Conservation (phyloP, 306 rosid genomes). For the Inga oerstediana region DNA sequence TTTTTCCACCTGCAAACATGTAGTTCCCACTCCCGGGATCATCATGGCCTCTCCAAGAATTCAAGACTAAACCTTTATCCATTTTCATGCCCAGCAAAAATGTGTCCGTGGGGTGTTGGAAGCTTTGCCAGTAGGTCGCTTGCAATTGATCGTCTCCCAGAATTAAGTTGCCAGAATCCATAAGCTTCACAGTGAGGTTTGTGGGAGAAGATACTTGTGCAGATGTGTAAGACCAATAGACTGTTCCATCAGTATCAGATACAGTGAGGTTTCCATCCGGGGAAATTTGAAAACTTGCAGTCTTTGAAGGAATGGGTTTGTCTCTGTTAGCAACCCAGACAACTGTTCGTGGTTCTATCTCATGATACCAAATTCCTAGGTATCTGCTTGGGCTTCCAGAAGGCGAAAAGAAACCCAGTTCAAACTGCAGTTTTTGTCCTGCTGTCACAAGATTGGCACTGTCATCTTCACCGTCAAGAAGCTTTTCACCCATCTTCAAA, state of each 20-base stretch:
- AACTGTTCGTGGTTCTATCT: neutral
- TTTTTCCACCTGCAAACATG: neutral
- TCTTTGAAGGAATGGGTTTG: neutral
- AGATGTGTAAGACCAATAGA: neutral
- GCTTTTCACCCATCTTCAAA: neutral
- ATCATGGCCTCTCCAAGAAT: neutral
- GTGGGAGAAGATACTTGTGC: neutral
- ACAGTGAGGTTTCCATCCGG: neutral
- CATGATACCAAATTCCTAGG: neutral
- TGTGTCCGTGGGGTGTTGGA: neutral
- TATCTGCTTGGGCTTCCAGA: neutral
- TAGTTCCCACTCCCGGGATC: neutral
- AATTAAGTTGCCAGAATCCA: neutral
- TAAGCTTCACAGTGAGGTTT: neutral
- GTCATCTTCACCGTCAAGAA: neutral
- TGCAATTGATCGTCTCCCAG: neutral
- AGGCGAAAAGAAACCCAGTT: neutral
- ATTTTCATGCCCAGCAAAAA: neutral
- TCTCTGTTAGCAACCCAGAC: slow-evolving; percentile 3
- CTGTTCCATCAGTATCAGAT: neutral
- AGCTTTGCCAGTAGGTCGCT: neutral
- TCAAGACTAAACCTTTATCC: neutral
- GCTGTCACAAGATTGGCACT: neutral
- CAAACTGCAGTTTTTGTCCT: neutral
- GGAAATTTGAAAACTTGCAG: neutral